Evolutionary conservation across 495 filamentous ascomycete species (phyloP), one percentile per base, ranked within the genome.

Genomic region (Penicillium pancosmium): DNA sequence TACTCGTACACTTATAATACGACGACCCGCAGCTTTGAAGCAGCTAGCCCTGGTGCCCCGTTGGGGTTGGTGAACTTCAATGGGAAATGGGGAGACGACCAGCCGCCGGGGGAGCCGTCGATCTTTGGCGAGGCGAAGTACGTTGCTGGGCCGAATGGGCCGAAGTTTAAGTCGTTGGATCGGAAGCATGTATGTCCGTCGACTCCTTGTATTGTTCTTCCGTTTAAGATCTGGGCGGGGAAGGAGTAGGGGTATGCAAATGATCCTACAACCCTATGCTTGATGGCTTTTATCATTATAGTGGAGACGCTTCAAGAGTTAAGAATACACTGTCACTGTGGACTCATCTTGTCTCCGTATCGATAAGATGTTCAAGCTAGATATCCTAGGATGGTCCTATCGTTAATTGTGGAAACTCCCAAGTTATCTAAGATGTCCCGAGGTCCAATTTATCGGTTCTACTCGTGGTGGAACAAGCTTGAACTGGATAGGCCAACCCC

Each of bases 21-120:
- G 5, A 50, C 60, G 16, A 75, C 64, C 2, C 61, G 60, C 5
- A 72, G 52, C 0, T 85, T 86, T 60, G 69, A 70, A 21, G 66
- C 81, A 2, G 80, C 78, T 21, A 64, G 72, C 38, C 33, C 68
- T 11, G 66, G 61, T 6, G 73, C 74, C 56, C 80, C 84, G 3
- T 72, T 78, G 16, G 66, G 66, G 18, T 87, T 79, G 79, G 63
- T 87, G 43, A 53, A 77, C 38, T 87, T 79, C 63, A 66, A 78
- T 35, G 85, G 85, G 0, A 59, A 68, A 27, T 88, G 84, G 85
- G 85, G 85, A 0, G 82, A 88, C 56, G 70, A 84, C 54, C 73
- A 82, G 55, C 81, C 84, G 57, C 77, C 76, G 1, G 74, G 74
- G 40, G 81, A 84, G 51, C 73, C 74, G n/a, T 64, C 72, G 16